These are phyloP conservation scores for Picea sitchensis DNA, from an alignment of 75 land plant genomes.

Conservation along the genomic window DNA sequence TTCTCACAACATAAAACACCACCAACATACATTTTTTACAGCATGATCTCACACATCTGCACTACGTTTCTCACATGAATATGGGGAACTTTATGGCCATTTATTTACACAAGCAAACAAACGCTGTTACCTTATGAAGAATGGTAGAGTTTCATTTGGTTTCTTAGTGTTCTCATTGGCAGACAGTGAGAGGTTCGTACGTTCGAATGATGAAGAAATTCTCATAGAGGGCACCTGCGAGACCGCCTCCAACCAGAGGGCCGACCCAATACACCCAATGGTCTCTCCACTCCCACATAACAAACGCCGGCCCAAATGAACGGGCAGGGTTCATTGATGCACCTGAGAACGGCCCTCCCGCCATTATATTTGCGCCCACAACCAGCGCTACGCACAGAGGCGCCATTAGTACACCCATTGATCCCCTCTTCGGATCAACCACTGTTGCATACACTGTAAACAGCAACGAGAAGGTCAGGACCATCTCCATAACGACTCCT, in stretches of 20 bases:
- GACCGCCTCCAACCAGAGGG: constrained; percentile 86
- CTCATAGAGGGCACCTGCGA: constrained; percentile 80
- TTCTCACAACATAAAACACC: too few species aligned
- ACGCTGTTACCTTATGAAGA: too few species aligned
- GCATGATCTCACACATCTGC: too few species aligned
- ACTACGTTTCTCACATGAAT: too few species aligned
- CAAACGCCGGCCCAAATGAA: constrained; percentile 87
- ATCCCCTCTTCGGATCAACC: constrained; percentile 66
- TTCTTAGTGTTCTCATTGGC: too few species aligned
- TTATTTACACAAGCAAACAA: too few species aligned
- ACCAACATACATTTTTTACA: too few species aligned
- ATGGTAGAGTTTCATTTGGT: too few species aligned
- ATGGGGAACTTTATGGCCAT: too few species aligned
- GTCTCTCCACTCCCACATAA: constrained; percentile 63
- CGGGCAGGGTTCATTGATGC: constrained; percentile 96
- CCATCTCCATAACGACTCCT: constrained; percentile 62
- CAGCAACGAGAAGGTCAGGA: constrained; percentile 69
- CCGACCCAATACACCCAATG: constrained; percentile 99
- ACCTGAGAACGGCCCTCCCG: constrained; percentile 80
- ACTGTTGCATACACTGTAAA: constrained; percentile 66
- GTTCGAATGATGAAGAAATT: background rate
- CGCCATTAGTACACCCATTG: constrained; percentile 34
- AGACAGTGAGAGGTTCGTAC: too few species aligned
- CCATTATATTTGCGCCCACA: constrained; percentile 75
- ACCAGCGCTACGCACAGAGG: constrained; percentile 65